Conservation (phyloP, 2,329 filamentous ascomycete genomes). For the Diatrype stigma region DNA sequence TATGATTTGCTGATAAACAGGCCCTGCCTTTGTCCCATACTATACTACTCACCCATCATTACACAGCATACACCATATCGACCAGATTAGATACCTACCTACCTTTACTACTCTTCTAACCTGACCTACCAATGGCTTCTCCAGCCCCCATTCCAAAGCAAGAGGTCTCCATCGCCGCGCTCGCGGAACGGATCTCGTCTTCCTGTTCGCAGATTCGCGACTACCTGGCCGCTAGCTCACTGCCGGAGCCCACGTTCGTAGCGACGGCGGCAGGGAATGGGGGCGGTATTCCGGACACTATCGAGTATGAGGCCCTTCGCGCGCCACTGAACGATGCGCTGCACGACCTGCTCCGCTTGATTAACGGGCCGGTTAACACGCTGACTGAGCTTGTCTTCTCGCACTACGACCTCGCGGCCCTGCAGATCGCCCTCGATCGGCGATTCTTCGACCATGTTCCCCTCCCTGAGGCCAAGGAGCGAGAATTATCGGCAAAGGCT, state of each 20-base stretch:
- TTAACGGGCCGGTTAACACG: neutral
- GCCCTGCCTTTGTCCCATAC: neutral
- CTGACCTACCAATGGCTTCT: neutral
- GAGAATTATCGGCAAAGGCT: neutral
- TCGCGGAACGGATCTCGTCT: conserved; percentile 1
- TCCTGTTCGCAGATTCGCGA: neutral
- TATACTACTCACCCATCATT: neutral
- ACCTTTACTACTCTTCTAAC: neutral
- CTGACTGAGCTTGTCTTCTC: neutral
- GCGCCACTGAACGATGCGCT: conserved; percentile 1
- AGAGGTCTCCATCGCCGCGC: neutral
- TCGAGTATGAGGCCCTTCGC: neutral
- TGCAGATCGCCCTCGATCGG: conserved; percentile 15
- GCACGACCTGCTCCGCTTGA: neutral
- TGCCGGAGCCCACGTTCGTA: neutral
- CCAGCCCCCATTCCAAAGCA: neutral
- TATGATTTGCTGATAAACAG: neutral
- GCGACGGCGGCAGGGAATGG: neutral
- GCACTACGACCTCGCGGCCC: conserved; percentile 16
- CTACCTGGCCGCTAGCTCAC: neutral
- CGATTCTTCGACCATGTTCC: conserved; percentile 14
- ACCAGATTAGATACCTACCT: neutral
- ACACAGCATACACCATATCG: neutral
- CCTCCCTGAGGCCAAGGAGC: neutral
- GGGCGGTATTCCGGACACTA: neutral